Base-by-base conservation (phyloP, 2,329 filamentous ascomycete species). In the Trichoderma arundinaceum region DNA sequence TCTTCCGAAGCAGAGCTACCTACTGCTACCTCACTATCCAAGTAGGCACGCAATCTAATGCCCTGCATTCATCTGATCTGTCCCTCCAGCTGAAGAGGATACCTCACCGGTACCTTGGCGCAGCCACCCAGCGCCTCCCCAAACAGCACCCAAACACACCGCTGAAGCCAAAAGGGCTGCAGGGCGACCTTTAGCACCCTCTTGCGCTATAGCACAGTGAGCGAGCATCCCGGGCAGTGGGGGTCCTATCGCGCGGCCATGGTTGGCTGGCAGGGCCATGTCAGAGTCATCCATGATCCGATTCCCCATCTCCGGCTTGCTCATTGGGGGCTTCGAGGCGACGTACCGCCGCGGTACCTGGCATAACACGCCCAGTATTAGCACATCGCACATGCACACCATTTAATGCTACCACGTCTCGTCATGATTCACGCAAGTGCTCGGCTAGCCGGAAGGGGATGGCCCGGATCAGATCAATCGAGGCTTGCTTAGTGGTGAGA, bases 271-370 rank as follows among this genome's bases (percentile, higher is more conserved):
- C 43, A 19, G 32, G 38, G 32, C 33, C 39, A 53, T 49, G 58
- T 61, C 58, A 61, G 58, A 61, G 48, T 61, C 46, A 52, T 52
- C 48, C 44, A 58, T 58, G 41, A 35, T 41, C 56, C 54, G 54
- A 41, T 51, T 51, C 48, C 32, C 35, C 58, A 28, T 28, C 22
- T 41, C 35, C 46, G 41, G 41, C 15, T 15, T 22, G 35, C 46
- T 39, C 9, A n/a, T 28, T n/a, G 53, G 15, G 19, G 10, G 33
- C 49, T 17, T 60, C 41, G n/a, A 59, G 32, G 43, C 19, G 44
- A 51, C 12, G 52, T 49, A 51, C 35, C 28, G 33, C 44, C 35
- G n/a, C 43, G 63, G 63, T 58, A 65, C 63, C 63, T 65, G 63
- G 52, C 62, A 65, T 58, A 51, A 39, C 44, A 49, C 2, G 15